A percentile compares a stretch with the other conserved stretches of the same genome.
phyloP scores from a whole-genome alignment of 2,329 filamentous ascomycete genomes.

The Cyphellophora europaea region DNA sequence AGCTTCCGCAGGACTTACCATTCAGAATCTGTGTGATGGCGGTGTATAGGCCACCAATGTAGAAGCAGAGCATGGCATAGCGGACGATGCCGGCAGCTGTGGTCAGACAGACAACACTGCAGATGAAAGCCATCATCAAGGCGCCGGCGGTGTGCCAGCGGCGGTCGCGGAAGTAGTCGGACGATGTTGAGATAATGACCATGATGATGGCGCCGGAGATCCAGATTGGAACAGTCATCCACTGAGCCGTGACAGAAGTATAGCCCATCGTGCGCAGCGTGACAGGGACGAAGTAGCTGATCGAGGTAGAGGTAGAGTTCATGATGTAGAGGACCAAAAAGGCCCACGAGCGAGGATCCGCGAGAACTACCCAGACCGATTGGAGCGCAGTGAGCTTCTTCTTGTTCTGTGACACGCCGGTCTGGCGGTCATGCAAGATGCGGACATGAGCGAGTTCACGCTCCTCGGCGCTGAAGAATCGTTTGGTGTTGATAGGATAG shows the following conservation, averaged over 20 bases:
- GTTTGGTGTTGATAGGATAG: conserved; percentile 36
- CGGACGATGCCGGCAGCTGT: conserved; percentile 52
- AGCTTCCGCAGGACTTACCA: conserved; percentile 68
- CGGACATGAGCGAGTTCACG: conserved; percentile 21
- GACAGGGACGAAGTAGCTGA: too few relatives aligned
- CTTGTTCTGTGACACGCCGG: conserved; percentile 12
- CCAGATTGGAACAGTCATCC: conserved; percentile 7
- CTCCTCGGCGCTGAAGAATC: conserved; percentile 34
- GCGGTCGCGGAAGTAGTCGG: conserved; percentile 19
- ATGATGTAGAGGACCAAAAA: conserved; percentile 19
- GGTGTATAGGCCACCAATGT: conserved; percentile 20
- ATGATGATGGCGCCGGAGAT: conserved; percentile 22
- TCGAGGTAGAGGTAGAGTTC: conserved; percentile 23
- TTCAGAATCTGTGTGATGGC: conserved; percentile 49
- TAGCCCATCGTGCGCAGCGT: neutral
- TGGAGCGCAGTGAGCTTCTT: conserved; percentile 14
- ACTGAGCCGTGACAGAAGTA: neutral
- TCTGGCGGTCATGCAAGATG: conserved; percentile 21
- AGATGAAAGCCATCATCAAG: conserved; percentile 47
- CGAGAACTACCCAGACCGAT: conserved; percentile 20
- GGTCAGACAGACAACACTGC: conserved; percentile 60
- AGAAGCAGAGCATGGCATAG: conserved; percentile 55
- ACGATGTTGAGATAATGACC: conserved; percentile 22
- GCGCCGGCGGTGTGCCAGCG: conserved; percentile 21
- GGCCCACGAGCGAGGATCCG: conserved; percentile 14